Evolutionary conservation across 75 land plant species (phyloP).

Genomic region (Picea glauca): DNA sequence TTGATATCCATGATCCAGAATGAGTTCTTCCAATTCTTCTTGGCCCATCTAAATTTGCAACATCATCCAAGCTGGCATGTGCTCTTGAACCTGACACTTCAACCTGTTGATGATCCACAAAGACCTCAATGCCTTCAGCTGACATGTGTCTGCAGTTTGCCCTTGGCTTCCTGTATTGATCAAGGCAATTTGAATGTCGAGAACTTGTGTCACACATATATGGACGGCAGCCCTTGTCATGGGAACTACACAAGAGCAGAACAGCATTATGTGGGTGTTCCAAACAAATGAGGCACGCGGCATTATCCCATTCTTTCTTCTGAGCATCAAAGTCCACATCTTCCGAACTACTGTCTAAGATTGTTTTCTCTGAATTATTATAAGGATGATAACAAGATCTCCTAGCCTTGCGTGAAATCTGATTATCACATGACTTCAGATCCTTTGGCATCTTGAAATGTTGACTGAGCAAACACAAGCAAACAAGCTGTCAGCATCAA

Average conservation of each 20-base stretch:
- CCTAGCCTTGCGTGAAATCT: background rate
- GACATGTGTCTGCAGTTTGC: background rate
- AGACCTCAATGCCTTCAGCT: background rate
- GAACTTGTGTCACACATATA: conserved; percentile 89
- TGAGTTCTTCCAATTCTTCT: background rate
- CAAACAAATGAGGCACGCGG: conserved; percentile 82
- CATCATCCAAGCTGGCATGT: background rate
- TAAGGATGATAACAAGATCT: conserved; percentile 20
- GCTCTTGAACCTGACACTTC: background rate
- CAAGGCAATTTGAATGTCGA: conserved; percentile 81
- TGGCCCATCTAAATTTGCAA: background rate
- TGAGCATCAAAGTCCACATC: conserved; percentile 13
- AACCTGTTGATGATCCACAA: background rate
- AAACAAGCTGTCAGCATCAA: too few relatives aligned
- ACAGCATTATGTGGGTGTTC: conserved; percentile 87
- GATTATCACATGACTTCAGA: conserved; percentile 23
- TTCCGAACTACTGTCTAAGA: conserved; percentile 12
- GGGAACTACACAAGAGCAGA: conserved; percentile 62
- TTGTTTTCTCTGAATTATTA: conserved; percentile 30
- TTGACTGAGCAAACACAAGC: conserved; percentile 13
- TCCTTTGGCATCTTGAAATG: conserved; percentile 46
- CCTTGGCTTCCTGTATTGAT: conserved; percentile 60
- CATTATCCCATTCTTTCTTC: conserved; percentile 76
- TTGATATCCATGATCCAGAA: background rate
- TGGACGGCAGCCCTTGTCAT: conserved; percentile 80